Evolutionary conservation across 371 early-diverging fungal genomes (phyloP).

Genomic region (Neoconidiobolus thromboides): DNA sequence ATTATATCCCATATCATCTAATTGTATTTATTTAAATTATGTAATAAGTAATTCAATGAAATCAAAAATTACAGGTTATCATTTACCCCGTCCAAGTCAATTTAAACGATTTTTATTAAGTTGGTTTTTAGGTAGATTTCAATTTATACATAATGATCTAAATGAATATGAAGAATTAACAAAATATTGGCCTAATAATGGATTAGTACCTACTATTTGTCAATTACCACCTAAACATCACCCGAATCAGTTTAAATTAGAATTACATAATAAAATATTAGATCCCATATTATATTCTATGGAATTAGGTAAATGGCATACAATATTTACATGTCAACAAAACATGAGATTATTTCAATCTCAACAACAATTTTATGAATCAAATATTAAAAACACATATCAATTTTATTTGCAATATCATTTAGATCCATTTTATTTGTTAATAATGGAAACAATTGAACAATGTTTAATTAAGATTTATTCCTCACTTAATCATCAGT

Average conservation of each 20-base stretch:
- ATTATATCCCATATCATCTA: constrained; percentile 5
- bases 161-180: not conserved
- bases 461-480: not conserved
- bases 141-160: not conserved
- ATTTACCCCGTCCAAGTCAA: constrained; percentile 1
- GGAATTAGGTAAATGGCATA: constrained; percentile 9
- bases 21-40: constrained; percentile 10
- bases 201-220: not conserved
- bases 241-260: constrained; percentile 6
- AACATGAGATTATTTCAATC: not conserved
- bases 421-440: no score
- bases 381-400: no score
- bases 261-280: constrained; percentile 4
- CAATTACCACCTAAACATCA: constrained; percentile 10
- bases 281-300: constrained; percentile 10
- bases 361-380: not conserved
- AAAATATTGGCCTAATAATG: constrained; percentile 10
- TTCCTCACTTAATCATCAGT: not conserved
- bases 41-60: not conserved
- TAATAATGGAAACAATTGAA: no score
- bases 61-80: constrained; percentile 8
- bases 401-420: no score
- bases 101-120: not conserved
- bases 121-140: constrained; percentile 5
- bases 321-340: not conserved